phyloP scores from a whole-genome alignment of 2,329 filamentous ascomycete genomes.

The Epichloe typhina region DNA sequence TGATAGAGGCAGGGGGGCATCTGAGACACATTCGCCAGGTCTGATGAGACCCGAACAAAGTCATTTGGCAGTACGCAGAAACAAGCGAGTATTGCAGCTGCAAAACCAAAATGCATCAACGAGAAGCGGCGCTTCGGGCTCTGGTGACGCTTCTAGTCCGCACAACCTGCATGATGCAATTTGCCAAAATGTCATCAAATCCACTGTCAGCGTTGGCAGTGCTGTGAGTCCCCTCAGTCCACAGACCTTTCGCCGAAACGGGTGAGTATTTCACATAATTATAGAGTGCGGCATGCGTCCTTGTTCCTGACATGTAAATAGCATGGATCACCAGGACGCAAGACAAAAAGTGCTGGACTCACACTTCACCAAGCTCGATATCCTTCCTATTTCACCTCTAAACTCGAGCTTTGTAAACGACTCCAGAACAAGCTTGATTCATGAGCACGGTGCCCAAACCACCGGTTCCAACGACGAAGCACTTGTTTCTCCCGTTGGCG shows the following conservation, averaged over 20 bases:
- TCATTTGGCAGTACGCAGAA: neutral
- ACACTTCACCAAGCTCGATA: neutral
- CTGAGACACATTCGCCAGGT: neutral
- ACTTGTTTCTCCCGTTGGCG: neutral
- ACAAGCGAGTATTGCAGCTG: neutral
- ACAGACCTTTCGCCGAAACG: neutral
- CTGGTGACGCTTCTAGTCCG: neutral
- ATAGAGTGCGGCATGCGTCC: neutral
- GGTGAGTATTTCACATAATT: neutral
- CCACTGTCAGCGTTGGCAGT: neutral
- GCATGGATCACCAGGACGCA: neutral
- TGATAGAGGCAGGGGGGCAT: neutral
- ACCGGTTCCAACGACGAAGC: neutral
- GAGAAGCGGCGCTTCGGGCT: neutral
- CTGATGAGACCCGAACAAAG: neutral
- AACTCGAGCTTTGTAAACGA: neutral
- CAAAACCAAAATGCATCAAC: neutral
- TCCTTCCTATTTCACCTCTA: neutral
- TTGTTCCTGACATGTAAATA: neutral
- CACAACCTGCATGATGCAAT: too few relatives aligned
- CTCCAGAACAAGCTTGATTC: conserved; percentile 7
- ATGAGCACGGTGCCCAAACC: neutral
- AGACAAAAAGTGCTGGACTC: neutral
- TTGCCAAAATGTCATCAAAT: neutral
- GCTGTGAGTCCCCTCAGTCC: neutral